These are phyloP conservation scores for Coemansia sp. DNA, from an alignment of 192 early-diverging fungal species.

Conservation along the genomic window DNA sequence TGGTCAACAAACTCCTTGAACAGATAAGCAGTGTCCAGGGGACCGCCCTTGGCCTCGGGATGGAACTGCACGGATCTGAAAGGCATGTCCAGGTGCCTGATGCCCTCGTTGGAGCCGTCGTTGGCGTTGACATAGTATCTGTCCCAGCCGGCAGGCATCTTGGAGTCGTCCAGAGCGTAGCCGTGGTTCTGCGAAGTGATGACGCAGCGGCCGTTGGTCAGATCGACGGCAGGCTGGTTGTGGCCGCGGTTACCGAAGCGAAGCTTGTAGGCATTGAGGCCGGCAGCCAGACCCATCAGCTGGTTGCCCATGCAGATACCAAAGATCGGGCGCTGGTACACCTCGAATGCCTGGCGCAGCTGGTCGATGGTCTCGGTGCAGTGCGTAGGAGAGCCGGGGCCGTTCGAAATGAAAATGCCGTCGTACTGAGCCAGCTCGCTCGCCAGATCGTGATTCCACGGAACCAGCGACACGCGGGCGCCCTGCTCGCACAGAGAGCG, in stretches of 20 bases:
- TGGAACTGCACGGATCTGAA: slow-evolving; percentile 92
- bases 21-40: slow-evolving; percentile 87
- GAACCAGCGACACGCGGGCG: slow-evolving; percentile 81
- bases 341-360: slow-evolving; percentile 60
- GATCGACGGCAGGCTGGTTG: slow-evolving; percentile 88
- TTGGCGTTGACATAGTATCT: slow-evolving; percentile 94
- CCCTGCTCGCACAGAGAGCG: slow-evolving; percentile 79
- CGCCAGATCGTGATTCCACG: slow-evolving; percentile 80
- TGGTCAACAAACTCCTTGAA: slow-evolving; percentile 78
- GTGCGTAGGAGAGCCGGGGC: slow-evolving; percentile 79
- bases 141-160: slow-evolving; percentile 70
- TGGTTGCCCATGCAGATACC: slow-evolving; percentile 98
- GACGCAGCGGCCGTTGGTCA: slow-evolving; percentile 73
- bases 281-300: slow-evolving; percentile 87
- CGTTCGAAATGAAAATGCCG: slow-evolving; percentile 91
- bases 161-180: slow-evolving; percentile 72
- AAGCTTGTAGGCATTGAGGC: slow-evolving; percentile 82
- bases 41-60: slow-evolving; percentile 93
- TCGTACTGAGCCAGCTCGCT: slow-evolving; percentile 66
- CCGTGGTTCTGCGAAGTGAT: slow-evolving; percentile 98
- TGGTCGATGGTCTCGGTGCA: slow-evolving; percentile 68
- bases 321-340: slow-evolving; percentile 80
- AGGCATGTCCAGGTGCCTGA: slow-evolving; percentile 70
- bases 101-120: slow-evolving; percentile 94
- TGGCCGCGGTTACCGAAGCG: slow-evolving; percentile 95